Evolutionary conservation across 2,329 filamentous ascomycete genomes (phyloP).

Genomic region (Fusarium multiceps): DNA sequence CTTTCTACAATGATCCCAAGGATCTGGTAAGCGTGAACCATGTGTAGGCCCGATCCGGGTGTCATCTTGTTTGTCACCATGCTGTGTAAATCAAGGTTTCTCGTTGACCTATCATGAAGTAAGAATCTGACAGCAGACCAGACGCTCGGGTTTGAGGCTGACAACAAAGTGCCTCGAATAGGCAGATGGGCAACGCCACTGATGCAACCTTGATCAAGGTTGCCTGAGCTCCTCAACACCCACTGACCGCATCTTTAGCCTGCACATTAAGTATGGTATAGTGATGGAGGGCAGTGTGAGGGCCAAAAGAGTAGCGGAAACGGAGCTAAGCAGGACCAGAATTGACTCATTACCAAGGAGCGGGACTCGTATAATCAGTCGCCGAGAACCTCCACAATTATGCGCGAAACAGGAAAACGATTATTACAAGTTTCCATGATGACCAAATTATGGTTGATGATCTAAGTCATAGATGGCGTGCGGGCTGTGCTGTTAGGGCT

Average conservation of each 20-base stretch:
- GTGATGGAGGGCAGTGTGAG: constrained; percentile 9
- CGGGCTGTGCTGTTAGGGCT: constrained; percentile 41
- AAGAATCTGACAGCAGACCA: constrained; percentile 42
- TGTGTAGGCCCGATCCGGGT: constrained; percentile 29
- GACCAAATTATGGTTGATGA: constrained; percentile 28
- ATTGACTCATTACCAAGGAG: constrained; percentile 28
- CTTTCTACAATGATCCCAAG: constrained; percentile 7
- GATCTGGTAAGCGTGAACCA: constrained; percentile 36
- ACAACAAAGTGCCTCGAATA: constrained; percentile 27
- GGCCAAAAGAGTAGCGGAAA: constrained; percentile 24
- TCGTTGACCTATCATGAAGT: constrained; percentile 30
- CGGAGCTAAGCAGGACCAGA: constrained; percentile 19
- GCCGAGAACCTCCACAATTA: constrained; percentile 11
- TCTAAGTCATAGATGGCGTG: constrained; percentile 7
- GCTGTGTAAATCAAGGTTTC: constrained; percentile 12
- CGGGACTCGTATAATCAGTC: constrained; percentile 20
- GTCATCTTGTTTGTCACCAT: constrained; percentile 30
- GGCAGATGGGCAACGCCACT: constrained; percentile 27
- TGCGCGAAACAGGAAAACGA: constrained; percentile 16
- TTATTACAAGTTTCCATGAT: constrained; percentile 8
- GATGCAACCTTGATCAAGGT: constrained; percentile 22
- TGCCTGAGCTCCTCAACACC: constrained; percentile 12
- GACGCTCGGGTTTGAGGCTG: constrained; percentile 33
- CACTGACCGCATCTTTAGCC: constrained; percentile 24
- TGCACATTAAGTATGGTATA: constrained; percentile 4